A percentile compares a stretch with the other conserved stretches of the same genome.
phyloP scores from a whole-genome alignment of 495 filamentous ascomycete species.

The Stereocaulon alpinum region DNA sequence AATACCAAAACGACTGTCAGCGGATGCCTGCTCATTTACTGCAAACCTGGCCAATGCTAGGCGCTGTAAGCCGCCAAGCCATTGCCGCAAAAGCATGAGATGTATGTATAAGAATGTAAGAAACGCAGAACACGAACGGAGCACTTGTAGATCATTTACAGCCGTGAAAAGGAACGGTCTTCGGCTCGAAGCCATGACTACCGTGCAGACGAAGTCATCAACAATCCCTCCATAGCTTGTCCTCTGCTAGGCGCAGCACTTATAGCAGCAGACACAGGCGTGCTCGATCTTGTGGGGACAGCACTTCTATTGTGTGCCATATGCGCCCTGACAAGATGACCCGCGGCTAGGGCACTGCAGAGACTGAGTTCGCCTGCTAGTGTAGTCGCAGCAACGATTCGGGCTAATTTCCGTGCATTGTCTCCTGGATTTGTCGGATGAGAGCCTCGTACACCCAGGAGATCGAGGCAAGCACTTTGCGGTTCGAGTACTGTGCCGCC shows the following conservation, averaged over 20 bases:
- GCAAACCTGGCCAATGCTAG: not conserved
- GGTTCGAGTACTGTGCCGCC: conserved; percentile 95
- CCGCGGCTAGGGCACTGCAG: conserved; percentile 82
- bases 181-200: not conserved
- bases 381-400: conserved; percentile 75
- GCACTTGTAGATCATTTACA: not conserved
- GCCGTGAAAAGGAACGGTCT: not conserved
- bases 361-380: conserved; percentile 86
- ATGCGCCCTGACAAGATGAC: conserved; percentile 85
- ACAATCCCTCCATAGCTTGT: conserved; percentile 14
- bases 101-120: conserved; percentile 1
- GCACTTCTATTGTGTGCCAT: conserved; percentile 92
- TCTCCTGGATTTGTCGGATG: conserved; percentile 86
- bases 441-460: conserved; percentile 85
- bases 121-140: not conserved
- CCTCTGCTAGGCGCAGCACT: conserved; percentile 29
- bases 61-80: conserved; percentile 5
- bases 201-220: conserved; percentile 14
- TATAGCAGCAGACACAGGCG: conserved; percentile 51
- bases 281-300: conserved; percentile 61
- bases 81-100: conserved; percentile 1
- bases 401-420: conserved; percentile 80
- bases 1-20: not conserved
- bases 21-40: not conserved
- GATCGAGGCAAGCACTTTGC: conserved; percentile 89